Evolutionary conservation across 345 rosid species (phyloP), one percentile per base, ranked within the genome.

Genomic region (Kandelia obovata): DNA sequence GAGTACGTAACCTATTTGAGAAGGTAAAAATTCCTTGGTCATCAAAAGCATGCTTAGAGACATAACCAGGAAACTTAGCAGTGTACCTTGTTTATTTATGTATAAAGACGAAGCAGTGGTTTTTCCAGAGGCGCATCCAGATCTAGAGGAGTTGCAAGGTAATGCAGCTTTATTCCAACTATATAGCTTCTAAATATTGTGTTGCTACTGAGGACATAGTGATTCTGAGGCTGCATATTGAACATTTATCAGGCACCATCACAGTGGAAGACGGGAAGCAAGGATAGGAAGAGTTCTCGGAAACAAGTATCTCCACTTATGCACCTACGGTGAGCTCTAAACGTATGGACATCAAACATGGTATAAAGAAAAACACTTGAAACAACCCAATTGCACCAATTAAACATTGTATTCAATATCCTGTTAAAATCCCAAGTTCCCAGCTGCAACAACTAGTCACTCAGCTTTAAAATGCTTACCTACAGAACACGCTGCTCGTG

Each of bases 221-320:
- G 21, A 25, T 17, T 30, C 11, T 23, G 58, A 53, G 13, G 5
- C 58, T 7, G 26, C 58, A 6, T 53, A 20, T 21, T 11, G 13
- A 21, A 8, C 1, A 39, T 9, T 39, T 53, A 21, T 21, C 84
- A 86, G 90, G 82, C 88, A 85, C 73, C 92, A 83, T 68, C 88
- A 85, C 58, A 85, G 85, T 60, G 88, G 92, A 47, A 82, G 88
- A 79, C 85, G 92, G 92, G 89, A 88, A 76, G 92, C 92, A 65
- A 83, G 92, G 65, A 88, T 88, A 49, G 89, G 88, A 30, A 79
- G 90, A 77, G 88, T 84, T 60, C 84, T 86, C 3, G 92, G 92
- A 55, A 88, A 84, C 83, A 85, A 88, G 72, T 85, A 88, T 69
- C 87, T 88, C 52, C 84, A 88, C 68, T 87, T 88, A 43, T 90